Evolutionary conservation across 441 rosid species (phyloP), one percentile per base, ranked within the genome.

Genomic region (Populus hybrid): DNA sequence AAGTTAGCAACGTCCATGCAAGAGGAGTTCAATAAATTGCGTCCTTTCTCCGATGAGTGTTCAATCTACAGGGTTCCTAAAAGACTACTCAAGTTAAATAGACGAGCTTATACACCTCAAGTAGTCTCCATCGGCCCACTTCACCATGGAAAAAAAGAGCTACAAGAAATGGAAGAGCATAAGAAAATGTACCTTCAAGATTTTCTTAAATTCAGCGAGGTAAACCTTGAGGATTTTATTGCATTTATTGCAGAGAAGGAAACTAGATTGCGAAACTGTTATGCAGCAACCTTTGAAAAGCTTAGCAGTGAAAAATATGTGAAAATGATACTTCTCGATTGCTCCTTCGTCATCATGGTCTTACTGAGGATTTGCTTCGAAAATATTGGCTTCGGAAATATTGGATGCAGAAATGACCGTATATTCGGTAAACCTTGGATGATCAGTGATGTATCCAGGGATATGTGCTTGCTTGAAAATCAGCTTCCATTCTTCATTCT

Each of bases 401-500:
- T 8, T 7, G 10, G 40, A 36, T 7, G 69, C 18, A 64, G 10
- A 28, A 70, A 30, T 1, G 82, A 82, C 23, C 59, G 36, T 4
- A 32, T 85, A 8, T 72, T 77, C 5, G 16, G 28, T 10, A 78
- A 70, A 38, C 78, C 72, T 18, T 70, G 83, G 78, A 57, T 80
- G 36, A 11, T 32, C 28, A 23, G 9, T 2, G 78, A 77, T 5
- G 28, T 85, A 3, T 50, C 16, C 5, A 70, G 14, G 0, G 85
- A 85, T n/a, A 6, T 85, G 32, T 34, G 74, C 6, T 57, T 84
- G 65, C 40, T 36, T 36, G 40, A 36, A 8, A 36, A 36, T 36
- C 40, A 8, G 40, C 40, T 36, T 36, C 40, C 40, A 8, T 36
- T 36, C 40, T 36, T 36, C 40, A 8, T 36, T 36, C 10, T 36